A percentile compares a stretch with the other conserved stretches of the same genome.
Evolutionary conservation across 441 rosid species (phyloP).

Genomic region (Erysimum cheiri): DNA sequence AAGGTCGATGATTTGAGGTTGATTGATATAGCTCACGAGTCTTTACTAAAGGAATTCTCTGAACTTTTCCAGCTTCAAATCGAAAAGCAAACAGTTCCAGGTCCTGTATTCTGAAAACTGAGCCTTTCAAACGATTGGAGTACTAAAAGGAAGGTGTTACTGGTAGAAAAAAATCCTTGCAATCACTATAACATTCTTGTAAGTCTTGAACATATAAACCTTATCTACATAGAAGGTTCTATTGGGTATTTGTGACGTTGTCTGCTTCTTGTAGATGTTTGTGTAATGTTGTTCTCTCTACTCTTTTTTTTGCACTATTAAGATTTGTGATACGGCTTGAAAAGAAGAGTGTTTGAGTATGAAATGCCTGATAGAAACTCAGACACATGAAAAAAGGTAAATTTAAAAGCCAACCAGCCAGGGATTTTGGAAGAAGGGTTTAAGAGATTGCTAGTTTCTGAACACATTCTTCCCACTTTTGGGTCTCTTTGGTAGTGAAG

Average conservation of each 20-base stretch:
- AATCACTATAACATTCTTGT: conserved; percentile 30
- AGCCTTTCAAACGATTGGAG: conserved; percentile 14
- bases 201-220: conserved; percentile 1
- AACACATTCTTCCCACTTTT: conserved; percentile 2
- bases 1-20: conserved; percentile 44
- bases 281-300: conserved; percentile 24
- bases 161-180: not conserved
- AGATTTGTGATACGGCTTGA: conserved; percentile 18
- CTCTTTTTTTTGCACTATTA: conserved; percentile 28
- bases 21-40: conserved; percentile 53
- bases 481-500: conserved; percentile 13
- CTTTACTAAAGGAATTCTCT: conserved; percentile 69
- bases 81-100: conserved; percentile 42
- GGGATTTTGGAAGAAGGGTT: conserved; percentile 9
- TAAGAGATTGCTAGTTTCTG: conserved; percentile 3
- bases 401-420: not conserved
- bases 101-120: conserved; percentile 27
- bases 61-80: conserved; percentile 71
- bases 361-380: conserved; percentile 19
- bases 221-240: conserved; percentile 9
- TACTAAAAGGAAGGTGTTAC: conserved; percentile 7
- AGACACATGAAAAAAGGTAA: conserved; percentile 11
- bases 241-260: conserved; percentile 20
- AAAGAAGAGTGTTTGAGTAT: conserved; percentile 14
- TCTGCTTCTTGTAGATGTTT: conserved; percentile 30